A percentile compares a stretch with the other conserved stretches of the same genome.
phyloP scores from a whole-genome alignment of 768 basidiomycete species.

The Auriscalpium vulgare region DNA sequence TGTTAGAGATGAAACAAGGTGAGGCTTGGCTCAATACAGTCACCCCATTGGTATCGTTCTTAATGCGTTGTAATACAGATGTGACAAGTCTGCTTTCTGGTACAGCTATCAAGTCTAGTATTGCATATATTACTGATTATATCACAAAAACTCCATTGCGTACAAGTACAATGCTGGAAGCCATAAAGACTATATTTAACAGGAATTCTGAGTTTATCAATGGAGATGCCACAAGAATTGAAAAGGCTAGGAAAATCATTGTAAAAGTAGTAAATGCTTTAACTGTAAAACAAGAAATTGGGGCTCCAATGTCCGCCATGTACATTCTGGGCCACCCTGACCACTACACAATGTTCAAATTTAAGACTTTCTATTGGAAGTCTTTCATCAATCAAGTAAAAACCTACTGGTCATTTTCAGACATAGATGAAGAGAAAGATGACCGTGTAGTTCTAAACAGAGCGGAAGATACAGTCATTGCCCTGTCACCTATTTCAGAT shows the following conservation, averaged over 20 bases:
- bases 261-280: constrained; percentile 30
- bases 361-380: constrained; percentile 27
- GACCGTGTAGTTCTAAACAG: constrained; percentile 11
- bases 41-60: constrained; percentile 23
- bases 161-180: constrained; percentile 30
- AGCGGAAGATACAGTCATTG: constrained; percentile 11
- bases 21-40: constrained; percentile 32
- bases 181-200: constrained; percentile 18
- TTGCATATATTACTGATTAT: constrained; percentile 36
- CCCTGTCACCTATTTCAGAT: constrained; percentile 23
- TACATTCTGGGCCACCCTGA: constrained; percentile 30
- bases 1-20: constrained; percentile 19
- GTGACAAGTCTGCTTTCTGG: constrained; percentile 31
- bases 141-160: constrained; percentile 34
- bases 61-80: constrained; percentile 32
- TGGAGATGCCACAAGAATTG: background rate
- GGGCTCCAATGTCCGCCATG: constrained; percentile 28
- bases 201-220: constrained; percentile 18
- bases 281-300: constrained; percentile 29
- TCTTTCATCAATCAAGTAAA: constrained; percentile 21
- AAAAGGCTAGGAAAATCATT: constrained; percentile 25
- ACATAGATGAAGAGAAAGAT: background rate
- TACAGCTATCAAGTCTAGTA: constrained; percentile 30
- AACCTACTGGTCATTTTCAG: constrained; percentile 8
- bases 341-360: constrained; percentile 30